Conservation (phyloP, 2,329 filamentous ascomycete species). For the Xylariaceae sp. region DNA sequence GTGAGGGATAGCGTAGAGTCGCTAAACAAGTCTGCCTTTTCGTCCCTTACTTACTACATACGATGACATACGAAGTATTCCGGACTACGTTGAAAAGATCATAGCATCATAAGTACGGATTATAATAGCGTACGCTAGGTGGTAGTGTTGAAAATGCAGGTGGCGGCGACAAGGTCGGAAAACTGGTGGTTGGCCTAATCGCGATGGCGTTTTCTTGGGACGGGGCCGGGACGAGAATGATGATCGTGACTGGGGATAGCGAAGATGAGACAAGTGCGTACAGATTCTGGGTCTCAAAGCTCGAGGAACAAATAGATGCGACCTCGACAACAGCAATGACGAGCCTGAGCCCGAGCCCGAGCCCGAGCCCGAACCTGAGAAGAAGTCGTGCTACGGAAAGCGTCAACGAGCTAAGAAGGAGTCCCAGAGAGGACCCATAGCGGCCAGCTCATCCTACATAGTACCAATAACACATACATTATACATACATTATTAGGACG, state of each 20-base stretch:
- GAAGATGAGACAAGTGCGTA: slow-evolving; percentile 18
- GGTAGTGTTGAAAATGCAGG: background rate
- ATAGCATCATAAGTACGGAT: background rate
- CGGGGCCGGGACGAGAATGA: slow-evolving; percentile 5
- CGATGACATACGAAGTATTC: background rate
- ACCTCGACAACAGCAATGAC: slow-evolving; percentile 18
- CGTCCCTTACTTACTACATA: background rate
- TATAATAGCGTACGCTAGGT: background rate
- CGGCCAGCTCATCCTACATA: slow-evolving; percentile 21
- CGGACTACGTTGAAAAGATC: slow-evolving; percentile 1
- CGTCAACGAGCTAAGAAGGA: slow-evolving; percentile 2
- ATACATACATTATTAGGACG: background rate
- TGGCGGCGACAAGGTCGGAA: background rate
- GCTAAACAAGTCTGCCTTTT: background rate
- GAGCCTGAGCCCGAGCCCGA: slow-evolving; percentile 2
- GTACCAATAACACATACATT: slow-evolving; percentile 7
- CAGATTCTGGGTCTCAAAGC: slow-evolving; percentile 7
- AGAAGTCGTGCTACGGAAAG: background rate
- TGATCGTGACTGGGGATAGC: slow-evolving; percentile 13
- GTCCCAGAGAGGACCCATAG: slow-evolving; percentile 15
- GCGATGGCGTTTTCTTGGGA: background rate
- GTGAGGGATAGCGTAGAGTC: background rate
- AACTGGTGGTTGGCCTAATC: background rate
- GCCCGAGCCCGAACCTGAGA: background rate
- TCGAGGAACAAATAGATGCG: slow-evolving; percentile 11